phyloP scores from a whole-genome alignment of 495 filamentous ascomycete species.

The Xylaria flabelliformis region DNA sequence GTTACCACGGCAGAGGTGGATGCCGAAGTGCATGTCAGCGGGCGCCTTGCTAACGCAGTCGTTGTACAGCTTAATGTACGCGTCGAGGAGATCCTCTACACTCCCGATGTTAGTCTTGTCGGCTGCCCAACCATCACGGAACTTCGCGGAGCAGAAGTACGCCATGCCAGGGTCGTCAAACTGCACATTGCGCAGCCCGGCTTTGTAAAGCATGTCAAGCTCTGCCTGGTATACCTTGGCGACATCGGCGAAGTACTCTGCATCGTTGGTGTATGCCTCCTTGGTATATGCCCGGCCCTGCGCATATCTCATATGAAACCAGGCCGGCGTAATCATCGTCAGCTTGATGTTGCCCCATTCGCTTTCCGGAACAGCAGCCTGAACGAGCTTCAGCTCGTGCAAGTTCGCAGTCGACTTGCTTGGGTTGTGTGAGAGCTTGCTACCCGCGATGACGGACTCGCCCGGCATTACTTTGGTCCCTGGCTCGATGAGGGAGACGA shows the following conservation, averaged over 20 bases:
- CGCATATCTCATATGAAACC: conserved; percentile 75
- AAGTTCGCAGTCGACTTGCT: conserved; percentile 70
- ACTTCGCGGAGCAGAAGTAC: conserved; percentile 81
- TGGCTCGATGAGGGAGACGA: conserved; percentile 69
- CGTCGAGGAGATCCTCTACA: conserved; percentile 69
- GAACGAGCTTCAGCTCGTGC: conserved; percentile 70
- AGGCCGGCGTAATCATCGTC: conserved; percentile 74
- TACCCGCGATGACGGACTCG: conserved; percentile 74
- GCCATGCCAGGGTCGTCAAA: conserved; percentile 80
- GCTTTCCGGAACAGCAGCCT: conserved; percentile 62
- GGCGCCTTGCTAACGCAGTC: conserved; percentile 68
- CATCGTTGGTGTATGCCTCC: conserved; percentile 68
- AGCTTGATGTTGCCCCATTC: conserved; percentile 72
- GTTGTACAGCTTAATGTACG: conserved; percentile 81
- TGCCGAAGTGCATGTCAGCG: conserved; percentile 74
- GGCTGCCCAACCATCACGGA: conserved; percentile 70
- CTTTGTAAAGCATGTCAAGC: conserved; percentile 70
- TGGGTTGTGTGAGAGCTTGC: conserved; percentile 72
- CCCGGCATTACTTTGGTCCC: conserved; percentile 71
- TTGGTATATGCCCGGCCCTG: conserved; percentile 71
- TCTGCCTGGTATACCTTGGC: conserved; percentile 72
- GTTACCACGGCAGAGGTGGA: conserved; percentile 83
- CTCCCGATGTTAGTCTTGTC: conserved; percentile 61
- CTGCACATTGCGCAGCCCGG: conserved; percentile 73
- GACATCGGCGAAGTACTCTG: conserved; percentile 77